A percentile compares a stretch with the other conserved stretches of the same genome.
phyloP scores from a whole-genome alignment of 2,329 filamentous ascomycete genomes.

The Clonostachys sp. region DNA sequence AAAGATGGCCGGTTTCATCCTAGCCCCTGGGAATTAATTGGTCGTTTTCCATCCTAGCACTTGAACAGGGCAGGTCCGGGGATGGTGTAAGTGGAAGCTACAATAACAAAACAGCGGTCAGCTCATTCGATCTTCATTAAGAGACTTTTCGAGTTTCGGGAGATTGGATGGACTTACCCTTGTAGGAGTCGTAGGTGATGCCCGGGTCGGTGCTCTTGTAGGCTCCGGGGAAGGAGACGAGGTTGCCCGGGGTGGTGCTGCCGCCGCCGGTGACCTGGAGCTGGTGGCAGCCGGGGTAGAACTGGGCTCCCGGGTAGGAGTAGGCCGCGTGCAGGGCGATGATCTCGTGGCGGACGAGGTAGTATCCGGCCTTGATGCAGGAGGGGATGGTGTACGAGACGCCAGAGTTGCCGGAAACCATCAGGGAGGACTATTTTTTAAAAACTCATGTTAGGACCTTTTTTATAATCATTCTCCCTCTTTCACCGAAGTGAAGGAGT shows the following conservation, averaged over 20 bases:
- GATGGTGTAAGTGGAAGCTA: conserved; percentile 33
- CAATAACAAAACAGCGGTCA: background rate
- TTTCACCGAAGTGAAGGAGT: background rate
- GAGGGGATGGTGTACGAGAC: conserved; percentile 49
- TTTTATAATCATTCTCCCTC: background rate
- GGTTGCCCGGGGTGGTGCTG: conserved; percentile 27
- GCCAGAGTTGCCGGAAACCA: conserved; percentile 35
- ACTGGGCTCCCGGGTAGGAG: conserved; percentile 47
- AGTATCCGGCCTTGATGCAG: conserved; percentile 47
- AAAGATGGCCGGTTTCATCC: too few species aligned
- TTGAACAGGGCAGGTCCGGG: conserved; percentile 42
- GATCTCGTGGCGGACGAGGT: conserved; percentile 54
- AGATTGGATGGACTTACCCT: conserved; percentile 20
- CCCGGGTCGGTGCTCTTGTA: conserved; percentile 45
- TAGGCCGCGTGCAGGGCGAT: conserved; percentile 46
- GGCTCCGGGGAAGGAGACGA: conserved; percentile 49
- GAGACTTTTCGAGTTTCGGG: background rate
- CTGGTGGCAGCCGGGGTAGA: conserved; percentile 56
- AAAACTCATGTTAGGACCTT: conserved; percentile 3
- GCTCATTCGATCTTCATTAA: background rate
- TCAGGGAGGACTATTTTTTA: conserved; percentile 28
- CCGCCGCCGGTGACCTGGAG: conserved; percentile 47
- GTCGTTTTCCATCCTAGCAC: conserved; percentile 23
- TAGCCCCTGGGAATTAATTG: too few species aligned
- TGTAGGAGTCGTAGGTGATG: conserved; percentile 47